A percentile compares a stretch with the other conserved stretches of the same genome.
These are phyloP conservation scores for Candida broadrunensis DNA, from an alignment of 805 yeast genomes.

Conservation along the genomic window DNA sequence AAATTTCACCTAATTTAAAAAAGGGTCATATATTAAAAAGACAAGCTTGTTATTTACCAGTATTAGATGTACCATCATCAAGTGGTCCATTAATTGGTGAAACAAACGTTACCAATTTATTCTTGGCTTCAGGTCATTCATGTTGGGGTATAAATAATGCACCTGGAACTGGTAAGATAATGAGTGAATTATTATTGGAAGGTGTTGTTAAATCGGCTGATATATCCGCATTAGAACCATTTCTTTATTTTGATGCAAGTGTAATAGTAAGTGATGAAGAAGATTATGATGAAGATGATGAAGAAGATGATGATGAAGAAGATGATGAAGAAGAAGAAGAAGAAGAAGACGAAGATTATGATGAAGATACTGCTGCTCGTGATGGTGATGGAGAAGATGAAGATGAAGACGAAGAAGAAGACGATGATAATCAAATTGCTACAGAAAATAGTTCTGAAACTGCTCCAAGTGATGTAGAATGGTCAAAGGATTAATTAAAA, in stretches of 20 bases:
- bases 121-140: constrained; percentile 88
- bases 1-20: constrained; percentile 64
- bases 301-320: constrained; percentile 3
- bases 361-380: neutral
- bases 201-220: constrained; percentile 79
- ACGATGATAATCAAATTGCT: neutral
- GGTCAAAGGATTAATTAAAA: constrained; percentile 1
- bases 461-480: neutral
- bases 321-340: constrained; percentile 2
- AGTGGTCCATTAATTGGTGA: constrained; percentile 95
- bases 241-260: constrained; percentile 78
- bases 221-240: constrained; percentile 80
- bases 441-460: neutral
- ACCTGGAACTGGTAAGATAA: constrained; percentile 91
- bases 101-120: constrained; percentile 78
- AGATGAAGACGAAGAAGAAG: neutral
- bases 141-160: constrained; percentile 99
- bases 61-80: constrained; percentile 85
- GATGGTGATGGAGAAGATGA: neutral
- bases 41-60: constrained; percentile 96
- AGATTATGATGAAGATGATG: constrained; percentile 2
- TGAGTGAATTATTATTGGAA: constrained; percentile 83
- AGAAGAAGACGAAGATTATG: neutral
- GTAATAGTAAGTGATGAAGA: constrained; percentile 27
- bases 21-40: constrained; percentile 74